phyloP scores from a whole-genome alignment of 2,329 filamentous ascomycete species.

The Microcera coccophila region DNA sequence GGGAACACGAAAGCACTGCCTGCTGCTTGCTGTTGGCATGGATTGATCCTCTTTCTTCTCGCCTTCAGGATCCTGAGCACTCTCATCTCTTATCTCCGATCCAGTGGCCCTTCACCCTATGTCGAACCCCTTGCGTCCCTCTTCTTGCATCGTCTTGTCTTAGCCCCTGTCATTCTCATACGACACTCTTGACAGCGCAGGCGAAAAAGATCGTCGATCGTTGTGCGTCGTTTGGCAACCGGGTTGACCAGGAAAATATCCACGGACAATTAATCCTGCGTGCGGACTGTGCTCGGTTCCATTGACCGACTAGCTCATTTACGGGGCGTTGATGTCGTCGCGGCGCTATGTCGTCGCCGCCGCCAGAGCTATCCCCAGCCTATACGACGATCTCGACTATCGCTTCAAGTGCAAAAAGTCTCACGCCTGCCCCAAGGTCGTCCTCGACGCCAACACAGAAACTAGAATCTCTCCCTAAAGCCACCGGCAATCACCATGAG shows the following conservation, averaged over 20 bases:
- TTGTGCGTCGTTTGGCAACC: slow-evolving; percentile 18
- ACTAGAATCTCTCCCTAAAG: slow-evolving; percentile 6
- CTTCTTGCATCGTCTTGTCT: slow-evolving; percentile 3
- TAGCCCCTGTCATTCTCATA: slow-evolving; percentile 4
- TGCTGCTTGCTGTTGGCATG: slow-evolving; percentile 17
- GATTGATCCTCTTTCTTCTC: slow-evolving; percentile 18
- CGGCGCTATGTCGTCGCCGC: slow-evolving; percentile 15
- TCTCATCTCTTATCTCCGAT: slow-evolving; percentile 11
- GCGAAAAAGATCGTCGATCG: slow-evolving; percentile 22
- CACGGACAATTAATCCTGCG: background rate
- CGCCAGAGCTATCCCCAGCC: slow-evolving; percentile 12
- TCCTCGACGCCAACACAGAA: slow-evolving; percentile 14
- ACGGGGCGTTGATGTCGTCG: slow-evolving; percentile 7
- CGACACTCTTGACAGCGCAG: slow-evolving; percentile 6
- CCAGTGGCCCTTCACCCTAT: slow-evolving; percentile 14
- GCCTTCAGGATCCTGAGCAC: slow-evolving; percentile 12
- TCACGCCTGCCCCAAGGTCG: slow-evolving; percentile 7
- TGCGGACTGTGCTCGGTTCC: slow-evolving; percentile 18
- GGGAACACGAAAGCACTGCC: slow-evolving; percentile 26
- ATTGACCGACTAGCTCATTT: slow-evolving; percentile 9
- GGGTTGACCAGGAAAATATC: slow-evolving; percentile 19
- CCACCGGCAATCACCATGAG: slow-evolving; percentile 19
- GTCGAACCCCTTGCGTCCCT: slow-evolving; percentile 5
- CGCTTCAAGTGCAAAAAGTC: slow-evolving; percentile 10
- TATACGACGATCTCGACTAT: slow-evolving; percentile 4